Percentiles rank a stretch among this genome's conserved stretches.
These are phyloP conservation scores for Polytolypa hystricis DNA, from an alignment of 2,329 filamentous ascomycete species.

Conservation along the genomic window DNA sequence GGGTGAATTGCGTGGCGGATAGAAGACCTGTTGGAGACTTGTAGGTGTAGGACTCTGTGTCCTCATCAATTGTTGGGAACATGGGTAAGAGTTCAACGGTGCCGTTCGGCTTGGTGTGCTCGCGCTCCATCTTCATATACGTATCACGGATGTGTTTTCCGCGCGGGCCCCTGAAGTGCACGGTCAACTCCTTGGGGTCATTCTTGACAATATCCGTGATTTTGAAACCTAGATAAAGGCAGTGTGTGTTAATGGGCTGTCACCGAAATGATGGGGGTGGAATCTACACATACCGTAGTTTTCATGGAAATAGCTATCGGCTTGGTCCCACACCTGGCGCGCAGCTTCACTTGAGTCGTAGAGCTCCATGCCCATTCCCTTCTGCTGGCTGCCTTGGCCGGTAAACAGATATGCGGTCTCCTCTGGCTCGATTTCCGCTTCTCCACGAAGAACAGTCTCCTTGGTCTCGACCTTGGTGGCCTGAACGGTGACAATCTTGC, in stretches of 20 bases:
- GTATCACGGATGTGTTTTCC: too few species aligned
- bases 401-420: conserved; percentile 30
- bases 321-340: conserved; percentile 52
- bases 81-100: too few species aligned
- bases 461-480: too few species aligned
- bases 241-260: too few species aligned
- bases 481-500: conserved; percentile 99
- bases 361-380: conserved; percentile 35
- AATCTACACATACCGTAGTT: conserved; percentile 63
- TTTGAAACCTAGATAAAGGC: too few species aligned
- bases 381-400: conserved; percentile 31
- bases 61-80: conserved; percentile 5
- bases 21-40: conserved; percentile 18
- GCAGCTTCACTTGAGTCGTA: conserved; percentile 21
- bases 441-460: conserved; percentile 21
- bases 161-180: too few species aligned
- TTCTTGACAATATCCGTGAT: too few species aligned
- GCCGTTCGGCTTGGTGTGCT: too few species aligned
- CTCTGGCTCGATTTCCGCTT: conserved; percentile 21
- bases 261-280: too few species aligned
- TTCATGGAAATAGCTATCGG: conserved; percentile 24
- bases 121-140: conserved; percentile 17
- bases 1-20: conserved; percentile 26
- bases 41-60: conserved; percentile 20
- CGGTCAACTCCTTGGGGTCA: too few species aligned